These are phyloP conservation scores for Phaeosphaeriaceae sp. DNA, from an alignment of 2,329 filamentous ascomycete genomes.

Conservation along the genomic window DNA sequence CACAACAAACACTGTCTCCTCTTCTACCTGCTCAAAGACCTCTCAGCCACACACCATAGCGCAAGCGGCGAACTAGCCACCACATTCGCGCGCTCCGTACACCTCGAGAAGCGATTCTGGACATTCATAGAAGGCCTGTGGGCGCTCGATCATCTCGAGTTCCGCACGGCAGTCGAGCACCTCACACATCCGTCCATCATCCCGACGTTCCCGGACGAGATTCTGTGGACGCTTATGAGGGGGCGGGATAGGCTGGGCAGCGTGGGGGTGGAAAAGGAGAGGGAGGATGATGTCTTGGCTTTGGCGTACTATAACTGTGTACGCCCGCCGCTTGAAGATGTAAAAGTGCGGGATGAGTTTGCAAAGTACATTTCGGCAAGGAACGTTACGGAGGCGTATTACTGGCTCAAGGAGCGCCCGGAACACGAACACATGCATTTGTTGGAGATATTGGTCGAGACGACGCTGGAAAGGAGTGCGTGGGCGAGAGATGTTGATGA, in stretches of 20 bases:
- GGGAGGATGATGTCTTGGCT: conserved; percentile 59
- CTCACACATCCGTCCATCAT: conserved; percentile 81
- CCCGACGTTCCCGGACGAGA: conserved; percentile 84
- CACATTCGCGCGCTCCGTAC: conserved; percentile 68
- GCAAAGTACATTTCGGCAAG: conserved; percentile 73
- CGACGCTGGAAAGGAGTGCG: conserved; percentile 31
- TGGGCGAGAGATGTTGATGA: conserved; percentile 18
- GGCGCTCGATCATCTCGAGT: conserved; percentile 77
- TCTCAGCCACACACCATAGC: conserved; percentile 60
- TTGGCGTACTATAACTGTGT: conserved; percentile 82
- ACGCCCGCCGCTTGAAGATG: conserved; percentile 73
- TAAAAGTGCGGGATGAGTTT: conserved; percentile 69
- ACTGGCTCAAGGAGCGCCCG: conserved; percentile 73
- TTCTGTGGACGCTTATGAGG: conserved; percentile 73
- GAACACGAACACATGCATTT: conserved; percentile 68
- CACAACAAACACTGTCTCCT: conserved; percentile 84
- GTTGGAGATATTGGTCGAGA: conserved; percentile 70
- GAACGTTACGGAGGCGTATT: conserved; percentile 75
- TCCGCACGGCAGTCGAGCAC: conserved; percentile 72
- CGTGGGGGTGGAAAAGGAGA: conserved; percentile 38
- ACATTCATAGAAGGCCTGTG: conserved; percentile 84
- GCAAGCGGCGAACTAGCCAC: conserved; percentile 59
- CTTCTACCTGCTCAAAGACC: conserved; percentile 84
- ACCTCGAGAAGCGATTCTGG: conserved; percentile 78
- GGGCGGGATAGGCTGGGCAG: conserved; percentile 26